A percentile compares a stretch with the other conserved stretches of the same genome.
Conservation (phyloP, 768 basidiomycete species). For the Ephemerocybe angulata region DNA sequence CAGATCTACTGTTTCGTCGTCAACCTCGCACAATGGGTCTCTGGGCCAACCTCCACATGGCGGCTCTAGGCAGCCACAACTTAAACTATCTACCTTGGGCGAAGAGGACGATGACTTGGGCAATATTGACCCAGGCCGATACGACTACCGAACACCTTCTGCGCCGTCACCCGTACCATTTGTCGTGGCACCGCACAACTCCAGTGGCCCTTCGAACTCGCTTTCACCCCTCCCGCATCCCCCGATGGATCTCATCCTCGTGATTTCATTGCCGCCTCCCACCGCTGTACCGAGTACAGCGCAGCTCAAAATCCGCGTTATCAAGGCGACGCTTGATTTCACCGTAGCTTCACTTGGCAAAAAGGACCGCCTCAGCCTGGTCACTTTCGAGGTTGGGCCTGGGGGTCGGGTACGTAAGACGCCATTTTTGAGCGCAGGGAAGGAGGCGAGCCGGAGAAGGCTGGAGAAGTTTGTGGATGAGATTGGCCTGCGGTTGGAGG, state of each 20-base stretch:
- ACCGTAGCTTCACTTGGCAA: conserved; percentile 69
- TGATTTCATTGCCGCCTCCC: conserved; percentile 81
- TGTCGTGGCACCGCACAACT: conserved; percentile 69
- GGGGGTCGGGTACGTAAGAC: conserved; percentile 85
- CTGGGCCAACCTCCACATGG: conserved; percentile 28
- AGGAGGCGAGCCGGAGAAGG: conserved; percentile 62
- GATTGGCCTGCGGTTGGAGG: conserved; percentile 44
- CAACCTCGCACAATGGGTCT: conserved; percentile 63
- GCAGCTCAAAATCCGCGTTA: conserved; percentile 82
- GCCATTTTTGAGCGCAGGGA: conserved; percentile 80
- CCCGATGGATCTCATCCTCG: conserved; percentile 87
- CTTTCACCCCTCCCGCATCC: conserved; percentile 82
- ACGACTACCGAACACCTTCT: conserved; percentile 50
- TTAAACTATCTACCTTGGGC: conserved; percentile 63
- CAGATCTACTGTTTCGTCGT: conserved; percentile 70
- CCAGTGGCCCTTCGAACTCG: conserved; percentile 74
- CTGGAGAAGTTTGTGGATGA: conserved; percentile 78
- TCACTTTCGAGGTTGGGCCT: conserved; percentile 87
- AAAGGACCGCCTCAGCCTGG: conserved; percentile 81
- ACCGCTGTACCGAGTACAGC: conserved; percentile 72
- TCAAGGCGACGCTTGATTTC: conserved; percentile 87
- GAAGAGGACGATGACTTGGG: conserved; percentile 52
- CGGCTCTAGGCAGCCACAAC: conserved; percentile 27
- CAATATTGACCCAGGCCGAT: conserved; percentile 33
- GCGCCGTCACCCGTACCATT: conserved; percentile 22